These are phyloP conservation scores for Creolimax fragrantissima DNA, from an alignment of 78 protist species.

Conservation along the genomic window DNA sequence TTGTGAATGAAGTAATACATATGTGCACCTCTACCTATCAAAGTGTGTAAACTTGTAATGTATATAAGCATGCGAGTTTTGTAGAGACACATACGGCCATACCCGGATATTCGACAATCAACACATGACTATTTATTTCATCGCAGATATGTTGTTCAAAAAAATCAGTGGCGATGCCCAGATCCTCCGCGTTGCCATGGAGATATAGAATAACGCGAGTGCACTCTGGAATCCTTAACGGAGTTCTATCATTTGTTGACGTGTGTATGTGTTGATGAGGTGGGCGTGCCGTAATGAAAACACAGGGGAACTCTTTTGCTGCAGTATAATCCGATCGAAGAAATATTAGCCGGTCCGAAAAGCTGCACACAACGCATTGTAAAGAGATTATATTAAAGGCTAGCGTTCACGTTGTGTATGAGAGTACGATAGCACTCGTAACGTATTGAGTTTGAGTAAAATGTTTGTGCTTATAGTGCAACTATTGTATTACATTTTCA, in stretches of 20 bases:
- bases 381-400: too few species aligned
- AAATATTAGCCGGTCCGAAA: not conserved
- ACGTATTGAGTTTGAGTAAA: too few species aligned
- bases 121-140: not conserved
- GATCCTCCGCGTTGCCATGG: not conserved
- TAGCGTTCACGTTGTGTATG: too few species aligned
- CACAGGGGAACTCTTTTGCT: not conserved
- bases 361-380: not conserved
- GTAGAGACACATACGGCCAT: too few species aligned
- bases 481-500: too few species aligned
- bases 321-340: not conserved
- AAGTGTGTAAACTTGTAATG: too few species aligned
- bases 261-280: not conserved
- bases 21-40: too few species aligned
- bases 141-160: not conserved
- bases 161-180: not conserved
- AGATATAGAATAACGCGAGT: not conserved
- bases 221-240: not conserved
- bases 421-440: too few species aligned
- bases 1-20: too few species aligned
- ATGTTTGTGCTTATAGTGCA: too few species aligned
- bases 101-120: not conserved
- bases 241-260: not conserved
- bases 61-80: too few species aligned
- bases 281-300: not conserved